Conservation (phyloP, 306 rosid genomes). For the Herpetospermum pedunculosum region DNA sequence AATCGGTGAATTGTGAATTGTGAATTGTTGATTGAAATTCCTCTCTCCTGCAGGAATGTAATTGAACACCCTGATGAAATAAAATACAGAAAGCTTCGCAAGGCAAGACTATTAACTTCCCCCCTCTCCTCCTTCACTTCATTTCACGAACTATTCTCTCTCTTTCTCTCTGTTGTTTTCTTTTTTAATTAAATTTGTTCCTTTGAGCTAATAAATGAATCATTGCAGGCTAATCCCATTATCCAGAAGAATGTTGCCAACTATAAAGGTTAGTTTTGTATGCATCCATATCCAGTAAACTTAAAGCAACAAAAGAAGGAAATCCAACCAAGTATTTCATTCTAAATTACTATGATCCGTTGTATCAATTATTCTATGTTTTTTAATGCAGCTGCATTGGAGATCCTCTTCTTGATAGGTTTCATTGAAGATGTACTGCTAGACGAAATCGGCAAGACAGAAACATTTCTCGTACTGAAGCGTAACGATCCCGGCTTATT, state of each 20-base stretch:
- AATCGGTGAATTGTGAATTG: too few relatives aligned
- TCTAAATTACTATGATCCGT: not conserved
- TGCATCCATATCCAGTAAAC: not conserved
- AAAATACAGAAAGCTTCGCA: constrained; percentile 62
- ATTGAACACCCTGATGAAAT: constrained; percentile 70
- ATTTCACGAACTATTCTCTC: not conserved
- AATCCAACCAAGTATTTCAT: not conserved
- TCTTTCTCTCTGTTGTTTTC: not conserved
- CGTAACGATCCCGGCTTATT: constrained; percentile 80
- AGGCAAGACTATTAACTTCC: constrained; percentile 30
- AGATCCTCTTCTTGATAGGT: constrained; percentile 51
- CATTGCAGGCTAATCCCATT: constrained; percentile 67
- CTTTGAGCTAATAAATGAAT: constrained; percentile 9
- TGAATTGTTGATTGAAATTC: constrained; percentile 9
- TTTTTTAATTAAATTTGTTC: not conserved
- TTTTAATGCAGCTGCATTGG: constrained; percentile 66
- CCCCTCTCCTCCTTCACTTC: not conserved
- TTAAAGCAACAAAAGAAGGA: not conserved
- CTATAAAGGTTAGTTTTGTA: constrained; percentile 49
- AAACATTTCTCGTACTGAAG: constrained; percentile 71
- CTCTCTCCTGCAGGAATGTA: constrained; percentile 50
- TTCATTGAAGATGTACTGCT: constrained; percentile 54
- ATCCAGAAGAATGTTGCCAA: constrained; percentile 53
- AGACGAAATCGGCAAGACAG: constrained; percentile 55
- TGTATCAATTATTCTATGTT: not conserved